Conservation (phyloP, 75 land plant species). For the Pinus albicaulis region DNA sequence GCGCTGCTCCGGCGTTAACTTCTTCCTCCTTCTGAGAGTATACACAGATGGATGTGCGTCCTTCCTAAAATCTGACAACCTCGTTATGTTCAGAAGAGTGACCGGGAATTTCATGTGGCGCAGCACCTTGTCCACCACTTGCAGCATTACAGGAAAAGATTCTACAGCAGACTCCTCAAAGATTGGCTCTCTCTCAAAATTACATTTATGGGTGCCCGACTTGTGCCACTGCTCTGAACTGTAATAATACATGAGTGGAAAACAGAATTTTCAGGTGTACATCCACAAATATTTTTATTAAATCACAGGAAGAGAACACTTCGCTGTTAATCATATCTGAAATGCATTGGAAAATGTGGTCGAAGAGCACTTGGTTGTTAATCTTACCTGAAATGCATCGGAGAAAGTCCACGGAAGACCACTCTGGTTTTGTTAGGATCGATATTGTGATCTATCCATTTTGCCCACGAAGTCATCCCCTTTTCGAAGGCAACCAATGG, state of each 20-base stretch:
- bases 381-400: too few species aligned
- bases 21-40: constrained; percentile 35
- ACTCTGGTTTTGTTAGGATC: constrained; percentile 15
- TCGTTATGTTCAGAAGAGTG: too few species aligned
- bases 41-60: too few species aligned
- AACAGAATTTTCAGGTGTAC: not conserved
- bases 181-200: constrained; percentile 37
- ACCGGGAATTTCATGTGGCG: too few species aligned
- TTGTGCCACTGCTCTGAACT: constrained; percentile 32
- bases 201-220: constrained; percentile 27
- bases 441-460: constrained; percentile 53
- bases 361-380: too few species aligned
- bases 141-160: too few species aligned
- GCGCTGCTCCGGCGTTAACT: constrained; percentile 19
- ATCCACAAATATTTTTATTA: too few species aligned
- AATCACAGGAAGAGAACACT: too few species aligned
- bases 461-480: constrained; percentile 63
- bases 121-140: too few species aligned
- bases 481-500: constrained; percentile 6
- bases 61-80: constrained; percentile 25
- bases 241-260: not conserved
- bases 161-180: constrained; percentile 28
- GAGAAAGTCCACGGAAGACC: too few species aligned
- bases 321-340: not conserved
- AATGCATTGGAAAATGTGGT: too few species aligned